Conservation (phyloP, 805 yeast species). For the Candida quercuum region DNA sequence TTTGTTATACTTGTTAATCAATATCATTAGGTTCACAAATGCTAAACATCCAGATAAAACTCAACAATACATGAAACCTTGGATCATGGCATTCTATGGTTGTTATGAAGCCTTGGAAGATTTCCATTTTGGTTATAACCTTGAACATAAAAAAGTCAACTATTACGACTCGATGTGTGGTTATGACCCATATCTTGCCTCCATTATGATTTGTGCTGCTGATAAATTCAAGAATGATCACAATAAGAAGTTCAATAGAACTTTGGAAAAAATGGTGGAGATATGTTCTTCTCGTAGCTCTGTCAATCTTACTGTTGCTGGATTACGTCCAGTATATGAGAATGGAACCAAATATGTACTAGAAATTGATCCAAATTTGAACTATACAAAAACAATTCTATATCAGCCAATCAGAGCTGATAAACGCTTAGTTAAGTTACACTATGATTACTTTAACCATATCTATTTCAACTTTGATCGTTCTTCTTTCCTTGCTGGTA, state of each 20-base stretch:
- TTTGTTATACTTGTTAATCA: no score
- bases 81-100: neutral
- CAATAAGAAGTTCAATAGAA: constrained; percentile 9
- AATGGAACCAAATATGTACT: constrained; percentile 25
- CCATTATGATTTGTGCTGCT: constrained; percentile 7
- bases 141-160: neutral
- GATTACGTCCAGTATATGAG: constrained; percentile 22
- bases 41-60: neutral
- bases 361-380: constrained; percentile 3
- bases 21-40: no score
- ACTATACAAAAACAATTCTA: constrained; percentile 5
- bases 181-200: neutral
- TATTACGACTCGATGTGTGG: neutral
- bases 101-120: neutral
- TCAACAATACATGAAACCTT: neutral
- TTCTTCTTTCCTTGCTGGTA: constrained; percentile 22
- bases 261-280: neutral
- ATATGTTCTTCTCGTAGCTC: constrained; percentile 3
- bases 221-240: constrained; percentile 7
- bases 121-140: neutral
- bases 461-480: constrained; percentile 16
- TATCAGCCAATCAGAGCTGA: constrained; percentile 11
- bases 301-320: constrained; percentile 11
- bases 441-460: constrained; percentile 1
- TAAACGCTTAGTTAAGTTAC: neutral